phyloP scores from a whole-genome alignment of 1,139 yeast species.

The Hyphopichia buzzinii region DNA sequence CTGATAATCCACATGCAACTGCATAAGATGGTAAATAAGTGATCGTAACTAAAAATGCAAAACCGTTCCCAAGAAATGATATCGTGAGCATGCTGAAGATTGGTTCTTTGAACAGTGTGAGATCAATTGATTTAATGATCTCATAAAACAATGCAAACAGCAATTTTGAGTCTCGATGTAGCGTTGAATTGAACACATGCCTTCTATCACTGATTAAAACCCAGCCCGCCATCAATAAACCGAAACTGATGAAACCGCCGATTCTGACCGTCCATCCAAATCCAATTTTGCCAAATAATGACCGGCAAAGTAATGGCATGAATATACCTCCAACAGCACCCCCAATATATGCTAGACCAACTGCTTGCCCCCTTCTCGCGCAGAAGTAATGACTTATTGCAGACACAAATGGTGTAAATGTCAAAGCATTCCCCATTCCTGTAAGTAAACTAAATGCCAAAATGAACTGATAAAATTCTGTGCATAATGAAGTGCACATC shows the following conservation, averaged over 20 bases:
- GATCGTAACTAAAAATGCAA: conserved; percentile 23
- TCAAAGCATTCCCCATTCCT: conserved; percentile 25
- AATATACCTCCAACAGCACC: conserved; percentile 31
- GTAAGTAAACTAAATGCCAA: conserved; percentile 19
- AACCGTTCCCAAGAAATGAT: conserved; percentile 31
- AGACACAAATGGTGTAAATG: conserved; percentile 24
- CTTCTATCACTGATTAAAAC: conserved; percentile 21
- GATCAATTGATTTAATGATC: conserved; percentile 24
- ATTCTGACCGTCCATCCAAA: conserved; percentile 30
- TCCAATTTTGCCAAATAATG: conserved; percentile 23
- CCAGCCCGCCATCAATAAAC: conserved; percentile 14
- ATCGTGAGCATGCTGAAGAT: conserved; percentile 25
- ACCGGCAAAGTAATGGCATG: conserved; percentile 22
- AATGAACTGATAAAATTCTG: conserved; percentile 24
- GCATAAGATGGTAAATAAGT: conserved; percentile 31
- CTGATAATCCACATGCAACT: conserved; percentile 22
- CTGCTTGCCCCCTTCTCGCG: conserved; percentile 20
- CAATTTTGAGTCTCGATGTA: conserved; percentile 2
- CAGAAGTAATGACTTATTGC: conserved; percentile 24
- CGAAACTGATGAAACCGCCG: conserved; percentile 21
- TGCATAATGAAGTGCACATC: conserved; percentile 21
- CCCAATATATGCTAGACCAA: conserved; percentile 25
- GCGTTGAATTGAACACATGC: conserved; percentile 15
- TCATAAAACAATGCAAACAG: conserved; percentile 8
- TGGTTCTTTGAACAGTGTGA: conserved; percentile 22